phyloP scores from a whole-genome alignment of 2,329 filamentous ascomycete genomes.

The Fonsecaea pugnacius region DNA sequence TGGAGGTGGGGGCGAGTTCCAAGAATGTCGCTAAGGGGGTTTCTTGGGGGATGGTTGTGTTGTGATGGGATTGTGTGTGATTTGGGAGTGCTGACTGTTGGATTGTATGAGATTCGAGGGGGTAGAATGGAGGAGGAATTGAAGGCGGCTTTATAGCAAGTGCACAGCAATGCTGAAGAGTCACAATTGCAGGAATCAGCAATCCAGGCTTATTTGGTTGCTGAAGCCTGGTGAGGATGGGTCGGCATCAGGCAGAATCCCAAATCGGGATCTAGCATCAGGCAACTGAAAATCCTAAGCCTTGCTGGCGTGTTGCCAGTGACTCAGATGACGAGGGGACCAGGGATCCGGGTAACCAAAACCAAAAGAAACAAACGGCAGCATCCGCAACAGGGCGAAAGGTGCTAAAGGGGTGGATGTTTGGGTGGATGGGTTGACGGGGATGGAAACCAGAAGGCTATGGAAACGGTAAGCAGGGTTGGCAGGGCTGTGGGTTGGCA shows the following conservation, averaged over 20 bases:
- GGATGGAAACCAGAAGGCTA: conserved; percentile 10
- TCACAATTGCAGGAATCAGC: conserved; percentile 26
- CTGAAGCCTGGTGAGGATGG: conserved; percentile 27
- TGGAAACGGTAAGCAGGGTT: not conserved
- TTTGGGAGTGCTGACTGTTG: conserved; percentile 12
- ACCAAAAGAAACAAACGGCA: conserved; percentile 20
- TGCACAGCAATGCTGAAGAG: conserved; percentile 17
- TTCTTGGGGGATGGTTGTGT: conserved; percentile 15
- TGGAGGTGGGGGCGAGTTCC: conserved; percentile 31
- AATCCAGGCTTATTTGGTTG: conserved; percentile 19
- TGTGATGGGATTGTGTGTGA: conserved; percentile 18
- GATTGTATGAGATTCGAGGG: conserved; percentile 3
- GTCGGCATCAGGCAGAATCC: conserved; percentile 29
- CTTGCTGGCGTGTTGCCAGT: conserved; percentile 13
- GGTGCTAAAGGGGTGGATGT: conserved; percentile 5
- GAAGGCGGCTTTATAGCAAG: conserved; percentile 23
- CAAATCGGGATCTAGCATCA: conserved; percentile 29
- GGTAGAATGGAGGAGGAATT: conserved; percentile 14
- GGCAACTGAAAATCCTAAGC: conserved; percentile 31
- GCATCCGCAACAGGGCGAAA: conserved; percentile 24
- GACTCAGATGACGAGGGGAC: conserved; percentile 29
- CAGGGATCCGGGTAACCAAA: conserved; percentile 17
- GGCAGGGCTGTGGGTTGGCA: conserved; percentile 11
- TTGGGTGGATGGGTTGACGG: conserved; percentile 3
- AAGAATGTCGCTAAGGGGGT: conserved; percentile 31